These are phyloP conservation scores for Candolleomyces efflorescens DNA, from an alignment of 768 basidiomycete genomes.

Conservation along the genomic window DNA sequence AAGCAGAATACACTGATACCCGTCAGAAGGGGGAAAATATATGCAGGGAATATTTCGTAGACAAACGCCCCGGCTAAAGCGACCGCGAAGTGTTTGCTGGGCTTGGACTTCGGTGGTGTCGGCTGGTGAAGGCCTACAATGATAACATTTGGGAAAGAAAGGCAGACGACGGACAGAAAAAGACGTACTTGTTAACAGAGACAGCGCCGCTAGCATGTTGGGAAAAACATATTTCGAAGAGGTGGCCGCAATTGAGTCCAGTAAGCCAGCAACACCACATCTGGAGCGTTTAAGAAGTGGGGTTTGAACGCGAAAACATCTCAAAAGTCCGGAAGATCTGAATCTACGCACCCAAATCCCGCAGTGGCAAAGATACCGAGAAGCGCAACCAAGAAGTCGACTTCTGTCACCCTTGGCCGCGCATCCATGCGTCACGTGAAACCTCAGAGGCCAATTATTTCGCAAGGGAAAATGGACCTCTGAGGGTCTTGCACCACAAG, in stretches of 20 bases:
- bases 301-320: background rate
- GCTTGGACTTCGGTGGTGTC: slow-evolving; percentile 45
- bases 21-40: slow-evolving; percentile 61
- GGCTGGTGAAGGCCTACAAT: background rate
- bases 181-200: background rate
- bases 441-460: background rate
- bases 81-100: background rate
- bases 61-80: slow-evolving; percentile 47
- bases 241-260: slow-evolving; percentile 56
- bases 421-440: slow-evolving; percentile 33
- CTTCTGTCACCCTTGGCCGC: slow-evolving; percentile 50
- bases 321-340: background rate
- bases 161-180: slow-evolving; percentile 18
- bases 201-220: background rate
- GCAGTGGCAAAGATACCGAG: slow-evolving; percentile 62
- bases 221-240: slow-evolving; percentile 56
- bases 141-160: background rate
- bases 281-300: slow-evolving; percentile 24
- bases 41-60: slow-evolving; percentile 50
- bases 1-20: slow-evolving; percentile 60
- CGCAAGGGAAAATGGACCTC: no score
- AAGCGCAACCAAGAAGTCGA: slow-evolving; percentile 50
- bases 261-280: slow-evolving; percentile 55
- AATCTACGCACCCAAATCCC: slow-evolving; percentile 48
- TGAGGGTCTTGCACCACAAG: no score